Conservation (phyloP, 2,329 filamentous ascomycete genomes). For the Beauveria caledonica region DNA sequence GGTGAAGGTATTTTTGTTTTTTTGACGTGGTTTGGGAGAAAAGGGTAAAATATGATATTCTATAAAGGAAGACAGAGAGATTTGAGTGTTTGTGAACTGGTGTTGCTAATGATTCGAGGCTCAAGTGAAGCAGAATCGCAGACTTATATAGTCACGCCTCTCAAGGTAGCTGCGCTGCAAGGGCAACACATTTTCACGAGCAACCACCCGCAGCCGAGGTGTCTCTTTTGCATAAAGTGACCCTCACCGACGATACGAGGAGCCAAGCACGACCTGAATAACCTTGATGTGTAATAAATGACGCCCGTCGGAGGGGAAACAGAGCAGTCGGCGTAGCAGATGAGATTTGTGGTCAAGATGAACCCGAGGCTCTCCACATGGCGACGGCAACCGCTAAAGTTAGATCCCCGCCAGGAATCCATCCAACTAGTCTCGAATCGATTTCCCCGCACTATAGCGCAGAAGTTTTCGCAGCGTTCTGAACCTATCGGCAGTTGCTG, state of each 20-base stretch:
- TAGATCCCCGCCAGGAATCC: background rate
- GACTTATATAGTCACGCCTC: background rate
- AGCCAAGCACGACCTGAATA: background rate
- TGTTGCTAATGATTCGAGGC: background rate
- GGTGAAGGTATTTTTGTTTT: background rate
- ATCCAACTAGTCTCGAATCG: background rate
- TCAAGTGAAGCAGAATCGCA: background rate
- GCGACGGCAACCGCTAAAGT: background rate
- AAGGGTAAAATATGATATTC: background rate
- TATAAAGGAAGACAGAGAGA: background rate
- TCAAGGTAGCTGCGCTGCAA: background rate
- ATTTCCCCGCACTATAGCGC: background rate
- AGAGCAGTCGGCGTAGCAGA: background rate
- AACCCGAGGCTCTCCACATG: constrained; percentile 3
- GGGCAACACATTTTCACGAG: background rate
- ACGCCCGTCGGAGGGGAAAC: background rate
- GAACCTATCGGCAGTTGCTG: constrained; percentile 1
- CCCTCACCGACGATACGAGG: background rate
- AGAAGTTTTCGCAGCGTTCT: background rate
- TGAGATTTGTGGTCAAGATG: background rate
- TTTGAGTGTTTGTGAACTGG: background rate
- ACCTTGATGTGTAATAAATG: background rate
- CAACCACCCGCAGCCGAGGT: background rate
- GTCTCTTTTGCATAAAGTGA: background rate
- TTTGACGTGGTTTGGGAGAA: background rate